Base-by-base conservation (phyloP, 345 rosid genomes). In the Citrus glauca region DNA sequence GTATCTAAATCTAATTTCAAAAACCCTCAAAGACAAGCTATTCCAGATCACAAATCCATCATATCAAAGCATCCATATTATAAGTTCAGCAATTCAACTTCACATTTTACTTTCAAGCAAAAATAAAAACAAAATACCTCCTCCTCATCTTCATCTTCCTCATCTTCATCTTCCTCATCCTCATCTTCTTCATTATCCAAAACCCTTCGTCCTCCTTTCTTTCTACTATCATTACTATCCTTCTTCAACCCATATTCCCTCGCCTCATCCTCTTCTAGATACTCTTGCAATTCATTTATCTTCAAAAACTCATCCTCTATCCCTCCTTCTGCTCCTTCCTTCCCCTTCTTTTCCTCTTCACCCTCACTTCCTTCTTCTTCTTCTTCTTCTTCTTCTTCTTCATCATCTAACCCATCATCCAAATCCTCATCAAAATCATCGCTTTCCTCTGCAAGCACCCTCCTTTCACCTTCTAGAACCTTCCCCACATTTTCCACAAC, bases 241-340 rank as follows among this genome's bases (percentile, higher is more conserved):
- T 78, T 82, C 75, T 86, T 88, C 61, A 69, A 78, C 14, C 97
- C 98, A 84, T 90, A 91, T 79, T 93, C 96, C 77, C 85, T 82
- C 17, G 96, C 95, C 76, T 93, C 98, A 78, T 88, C 97, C 19
- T 92, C 89, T 82, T 92, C 89, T 73, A 93, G 60, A 73, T 89
- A 92, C 60, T 89, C 84, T 82, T 91, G 88, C 91, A 95, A 83
- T 16, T 92, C 97, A 42, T 88, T 91, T 11, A 92, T 84, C 86
- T 92, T 93, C 83, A 95, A 90, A 87, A 92, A 93, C 42, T 84
- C 84, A 78, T 95, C 98, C 81, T 95, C 98, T 74, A 92, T 83
- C 79, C 92, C 97, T 53, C 80, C 81, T 7, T 53, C 69, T 66
- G 65, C 80, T 53, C 69, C 76, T 61, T 66, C 83, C 1, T 80